Conservation (phyloP, 1,139 yeast species). For the Hyphopichia wangnamkhiaoensis region DNA sequence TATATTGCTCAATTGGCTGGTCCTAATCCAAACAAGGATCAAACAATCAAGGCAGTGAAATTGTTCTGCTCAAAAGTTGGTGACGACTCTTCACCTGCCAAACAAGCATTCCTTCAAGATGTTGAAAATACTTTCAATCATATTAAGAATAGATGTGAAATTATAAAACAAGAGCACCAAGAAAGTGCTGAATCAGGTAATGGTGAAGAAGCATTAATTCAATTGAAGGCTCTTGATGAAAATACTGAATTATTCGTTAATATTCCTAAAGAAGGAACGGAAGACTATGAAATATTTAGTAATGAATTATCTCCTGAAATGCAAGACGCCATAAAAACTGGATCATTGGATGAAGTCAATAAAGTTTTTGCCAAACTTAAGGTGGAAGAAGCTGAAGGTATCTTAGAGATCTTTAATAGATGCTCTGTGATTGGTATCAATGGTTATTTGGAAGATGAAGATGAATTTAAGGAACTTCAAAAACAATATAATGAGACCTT, state of each 20-base stretch:
- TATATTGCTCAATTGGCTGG: constrained; percentile 68
- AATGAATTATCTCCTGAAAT: constrained; percentile 60
- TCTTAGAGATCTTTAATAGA: constrained; percentile 72
- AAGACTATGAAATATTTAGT: constrained; percentile 55
- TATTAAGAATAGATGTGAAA: constrained; percentile 70
- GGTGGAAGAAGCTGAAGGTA: constrained; percentile 76
- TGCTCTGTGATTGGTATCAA: constrained; percentile 84
- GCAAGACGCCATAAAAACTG: constrained; percentile 75
- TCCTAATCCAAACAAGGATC: constrained; percentile 31
- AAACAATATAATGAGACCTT: constrained; percentile 44
- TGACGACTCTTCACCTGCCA: constrained; percentile 57
- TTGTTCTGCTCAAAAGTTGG: constrained; percentile 69
- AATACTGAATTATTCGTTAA: constrained; percentile 71
- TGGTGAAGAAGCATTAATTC: constrained; percentile 79
- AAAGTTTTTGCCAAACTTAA: constrained; percentile 76
- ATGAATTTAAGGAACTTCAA: constrained; percentile 66
- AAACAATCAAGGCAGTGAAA: constrained; percentile 55
- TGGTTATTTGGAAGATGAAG: constrained; percentile 73
- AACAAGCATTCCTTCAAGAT: constrained; percentile 68
- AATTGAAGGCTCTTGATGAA: constrained; percentile 86
- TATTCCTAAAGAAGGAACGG: constrained; percentile 60
- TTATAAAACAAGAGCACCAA: constrained; percentile 51
- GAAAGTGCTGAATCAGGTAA: constrained; percentile 29
- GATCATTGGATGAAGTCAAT: constrained; percentile 76
- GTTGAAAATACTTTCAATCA: constrained; percentile 71